Evolutionary conservation across 768 basidiomycete species (phyloP).

Genomic region (Rhodotorula babjevae): DNA sequence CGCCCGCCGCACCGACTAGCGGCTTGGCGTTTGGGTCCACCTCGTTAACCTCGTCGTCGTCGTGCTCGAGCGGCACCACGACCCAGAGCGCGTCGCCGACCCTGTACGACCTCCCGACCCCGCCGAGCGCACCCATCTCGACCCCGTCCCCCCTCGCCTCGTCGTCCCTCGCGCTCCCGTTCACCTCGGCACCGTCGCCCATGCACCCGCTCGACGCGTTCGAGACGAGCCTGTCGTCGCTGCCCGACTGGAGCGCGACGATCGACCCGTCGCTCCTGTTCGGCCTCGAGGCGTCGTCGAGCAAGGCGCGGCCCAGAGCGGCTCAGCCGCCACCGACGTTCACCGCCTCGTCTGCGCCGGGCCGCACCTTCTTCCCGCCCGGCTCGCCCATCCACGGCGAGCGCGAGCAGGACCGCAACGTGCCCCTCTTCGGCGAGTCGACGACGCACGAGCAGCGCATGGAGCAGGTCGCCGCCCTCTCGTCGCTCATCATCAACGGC

Average conservation of each 20-base stretch:
- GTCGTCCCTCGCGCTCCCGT: not conserved
- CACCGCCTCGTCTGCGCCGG: not conserved
- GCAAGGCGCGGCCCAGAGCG: not conserved
- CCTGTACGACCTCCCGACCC: not conserved
- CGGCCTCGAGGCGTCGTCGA: not conserved
- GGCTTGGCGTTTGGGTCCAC: not conserved
- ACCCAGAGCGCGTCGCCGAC: not conserved
- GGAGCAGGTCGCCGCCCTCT: not conserved
- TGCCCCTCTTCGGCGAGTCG: not conserved
- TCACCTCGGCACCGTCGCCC: not conserved
- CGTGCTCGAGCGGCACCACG: not conserved
- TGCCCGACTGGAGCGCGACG: not conserved
- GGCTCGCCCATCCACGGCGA: not conserved
- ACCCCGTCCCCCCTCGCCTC: not conserved
- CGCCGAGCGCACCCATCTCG: not conserved
- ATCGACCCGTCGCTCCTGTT: slow-evolving; percentile 1
- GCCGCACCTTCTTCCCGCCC: not conserved
- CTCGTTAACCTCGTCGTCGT: not conserved
- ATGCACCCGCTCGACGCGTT: not conserved
- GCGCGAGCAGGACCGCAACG: not conserved
- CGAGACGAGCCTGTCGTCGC: not conserved
- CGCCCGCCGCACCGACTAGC: not conserved
- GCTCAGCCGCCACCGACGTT: not conserved
- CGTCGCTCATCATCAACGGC: not conserved
- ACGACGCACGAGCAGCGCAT: not conserved